Evolutionary conservation across 2,329 filamentous ascomycete species (phyloP), one percentile per base, ranked within the genome.

Genomic region (Penicillium sp.): DNA sequence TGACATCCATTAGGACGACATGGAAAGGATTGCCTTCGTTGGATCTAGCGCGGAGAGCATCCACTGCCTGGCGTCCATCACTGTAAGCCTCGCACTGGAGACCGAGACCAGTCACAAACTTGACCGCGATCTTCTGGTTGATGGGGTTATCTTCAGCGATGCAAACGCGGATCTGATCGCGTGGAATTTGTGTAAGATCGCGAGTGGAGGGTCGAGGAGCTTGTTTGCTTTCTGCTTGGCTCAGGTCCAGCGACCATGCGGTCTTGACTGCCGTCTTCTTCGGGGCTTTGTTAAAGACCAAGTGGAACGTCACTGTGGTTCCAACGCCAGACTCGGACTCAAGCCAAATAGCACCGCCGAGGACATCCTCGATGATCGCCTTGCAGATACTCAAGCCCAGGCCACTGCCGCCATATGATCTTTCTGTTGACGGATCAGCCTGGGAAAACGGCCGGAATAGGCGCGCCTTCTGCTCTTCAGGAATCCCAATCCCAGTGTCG

Each of bases 131-230:
- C 72, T 89, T 91, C 69, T 95, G 90, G 66, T 97, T 97, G 77
- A 97, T 96, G 3, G 88, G 85, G 63, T 97, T 97, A 76, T 97
- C 93, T 69, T 97, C 93, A 0, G 93, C 93, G 55, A 97, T 93
- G 73, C 92, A 96, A 27, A 97, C 87, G 29, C 90, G 87, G 27
- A 97, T 80, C 53, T 95, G 81, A 43, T 92, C 85, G 54, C 89
- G 86, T 8, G 89, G 85, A 6, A 97, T 83, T 54, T 82, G 81
- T 18, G 87, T 87, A 4, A 97, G 81, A 68, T 92, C 87, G 22
- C 87, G 75, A 55, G 83, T 81, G 3, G 81, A 77, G 63, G 73
- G 63, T 33, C 59, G 79, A 63, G 58, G 73, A 61, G 66, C 76
- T 71, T 66, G 56, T 56, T 81, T 78, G 56, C 67, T 54, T 70